Conservation (phyloP, 1,284 basidiomycete species). For the Cutaneotrichosporon sp. region DNA sequence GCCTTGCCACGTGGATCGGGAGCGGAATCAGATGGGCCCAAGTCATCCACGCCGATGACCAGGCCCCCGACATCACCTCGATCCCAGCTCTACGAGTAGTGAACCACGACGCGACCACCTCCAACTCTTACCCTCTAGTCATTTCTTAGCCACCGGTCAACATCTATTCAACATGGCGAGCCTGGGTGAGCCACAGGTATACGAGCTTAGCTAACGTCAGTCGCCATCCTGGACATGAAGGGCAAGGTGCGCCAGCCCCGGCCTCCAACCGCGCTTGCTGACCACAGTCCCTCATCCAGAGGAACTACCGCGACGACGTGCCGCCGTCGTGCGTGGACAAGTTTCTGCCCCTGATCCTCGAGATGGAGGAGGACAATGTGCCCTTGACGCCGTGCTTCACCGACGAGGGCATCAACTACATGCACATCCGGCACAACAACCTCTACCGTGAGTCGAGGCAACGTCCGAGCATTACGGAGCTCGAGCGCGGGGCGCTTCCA, state of each 20-base stretch:
- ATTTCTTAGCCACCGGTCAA: not conserved
- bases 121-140: not conserved
- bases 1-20: not conserved
- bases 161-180: slow-evolving; percentile 37
- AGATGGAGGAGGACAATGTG: slow-evolving; percentile 96
- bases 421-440: slow-evolving; percentile 98
- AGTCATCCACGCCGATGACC: not conserved
- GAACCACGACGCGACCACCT: not conserved
- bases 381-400: slow-evolving; percentile 95
- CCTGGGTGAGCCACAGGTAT: slow-evolving; percentile 29
- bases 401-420: slow-evolving; percentile 90
- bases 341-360: slow-evolving; percentile 91
- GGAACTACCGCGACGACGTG: slow-evolving; percentile 97
- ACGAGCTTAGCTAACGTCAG: slow-evolving; percentile 38
- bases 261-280: slow-evolving; percentile 1
- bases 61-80: not conserved
- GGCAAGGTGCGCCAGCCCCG: slow-evolving; percentile 60
- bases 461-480: not conserved
- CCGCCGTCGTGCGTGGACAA: slow-evolving; percentile 83
- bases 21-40: not conserved
- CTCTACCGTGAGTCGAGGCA: slow-evolving; percentile 75
- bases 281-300: slow-evolving; percentile 83
- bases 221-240: slow-evolving; percentile 97
- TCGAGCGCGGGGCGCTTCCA: not conserved
- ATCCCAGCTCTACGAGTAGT: no score